Evolutionary conservation across 2,329 filamentous ascomycete genomes (phyloP).

Genomic region (Aspergillus ustus): DNA sequence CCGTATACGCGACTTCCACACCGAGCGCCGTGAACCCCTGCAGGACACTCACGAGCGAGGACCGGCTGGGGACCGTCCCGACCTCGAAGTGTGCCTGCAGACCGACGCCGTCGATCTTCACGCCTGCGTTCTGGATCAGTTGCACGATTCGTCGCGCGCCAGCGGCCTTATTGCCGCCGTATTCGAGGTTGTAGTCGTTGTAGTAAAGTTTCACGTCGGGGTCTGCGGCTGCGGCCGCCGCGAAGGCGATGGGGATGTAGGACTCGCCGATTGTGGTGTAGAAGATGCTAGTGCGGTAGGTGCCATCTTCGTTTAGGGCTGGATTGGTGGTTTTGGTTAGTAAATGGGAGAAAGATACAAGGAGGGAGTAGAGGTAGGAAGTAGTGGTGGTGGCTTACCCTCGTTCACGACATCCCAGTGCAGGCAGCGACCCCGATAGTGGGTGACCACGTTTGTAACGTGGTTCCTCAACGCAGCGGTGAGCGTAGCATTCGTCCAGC

Average conservation of each 20-base stretch:
- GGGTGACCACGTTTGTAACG: constrained; percentile 42
- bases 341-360: neutral
- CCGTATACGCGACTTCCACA: constrained; percentile 49
- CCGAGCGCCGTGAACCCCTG: constrained; percentile 43
- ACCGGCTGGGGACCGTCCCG: constrained; percentile 47
- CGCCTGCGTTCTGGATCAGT: constrained; percentile 42
- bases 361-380: too few species aligned
- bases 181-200: constrained; percentile 50
- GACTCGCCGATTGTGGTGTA: constrained; percentile 49
- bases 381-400: too few species aligned
- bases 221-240: constrained; percentile 60
- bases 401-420: constrained; percentile 49
- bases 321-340: neutral
- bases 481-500: constrained; percentile 65
- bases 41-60: constrained; percentile 45
- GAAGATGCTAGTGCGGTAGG: constrained; percentile 49
- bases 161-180: constrained; percentile 39
- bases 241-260: constrained; percentile 53
- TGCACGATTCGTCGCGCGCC: constrained; percentile 44
- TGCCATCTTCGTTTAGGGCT: constrained; percentile 54
- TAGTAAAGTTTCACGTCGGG: constrained; percentile 55
- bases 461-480: constrained; percentile 57
- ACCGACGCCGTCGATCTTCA: constrained; percentile 55
- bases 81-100: constrained; percentile 48
- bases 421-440: constrained; percentile 43